A percentile compares a stretch with the other conserved stretches of the same genome.
These are phyloP conservation scores for Penicilliopsis zonata DNA, from an alignment of 495 filamentous ascomycete species.

Conservation along the genomic window DNA sequence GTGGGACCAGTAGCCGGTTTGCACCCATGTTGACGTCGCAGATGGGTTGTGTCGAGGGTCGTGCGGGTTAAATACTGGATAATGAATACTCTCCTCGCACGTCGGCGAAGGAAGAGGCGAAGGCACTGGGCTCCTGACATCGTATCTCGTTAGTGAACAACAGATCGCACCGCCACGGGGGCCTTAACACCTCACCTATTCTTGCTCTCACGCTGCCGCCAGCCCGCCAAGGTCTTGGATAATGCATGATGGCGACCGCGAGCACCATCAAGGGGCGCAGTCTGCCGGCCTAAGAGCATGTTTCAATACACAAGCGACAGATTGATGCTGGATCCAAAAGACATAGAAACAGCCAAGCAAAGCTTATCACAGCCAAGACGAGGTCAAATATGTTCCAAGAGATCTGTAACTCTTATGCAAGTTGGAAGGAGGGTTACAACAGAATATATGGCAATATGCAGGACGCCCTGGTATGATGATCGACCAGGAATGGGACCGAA, in stretches of 20 bases:
- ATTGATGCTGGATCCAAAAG: no score
- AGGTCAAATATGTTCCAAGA: no score
- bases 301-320: background rate
- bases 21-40: constrained; percentile 1
- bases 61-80: constrained; percentile 24
- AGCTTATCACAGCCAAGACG: no score
- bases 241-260: constrained; percentile 6
- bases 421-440: no score
- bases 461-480: no score
- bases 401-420: no score
- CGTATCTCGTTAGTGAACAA: constrained; percentile 1
- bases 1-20: constrained; percentile 6
- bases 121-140: constrained; percentile 4
- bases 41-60: constrained; percentile 23
- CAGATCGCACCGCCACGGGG: background rate
- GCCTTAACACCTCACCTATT: constrained; percentile 9
- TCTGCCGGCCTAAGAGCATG: constrained; percentile 7
- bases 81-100: constrained; percentile 22
- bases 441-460: no score
- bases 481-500: no score
- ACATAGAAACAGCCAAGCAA: no score
- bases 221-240: constrained; percentile 10
- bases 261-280: background rate
- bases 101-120: constrained; percentile 10
- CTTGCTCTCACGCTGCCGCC: constrained; percentile 8